Base-by-base conservation (phyloP, 78 protist genomes). In the Speleostelium caveatum region DNA sequence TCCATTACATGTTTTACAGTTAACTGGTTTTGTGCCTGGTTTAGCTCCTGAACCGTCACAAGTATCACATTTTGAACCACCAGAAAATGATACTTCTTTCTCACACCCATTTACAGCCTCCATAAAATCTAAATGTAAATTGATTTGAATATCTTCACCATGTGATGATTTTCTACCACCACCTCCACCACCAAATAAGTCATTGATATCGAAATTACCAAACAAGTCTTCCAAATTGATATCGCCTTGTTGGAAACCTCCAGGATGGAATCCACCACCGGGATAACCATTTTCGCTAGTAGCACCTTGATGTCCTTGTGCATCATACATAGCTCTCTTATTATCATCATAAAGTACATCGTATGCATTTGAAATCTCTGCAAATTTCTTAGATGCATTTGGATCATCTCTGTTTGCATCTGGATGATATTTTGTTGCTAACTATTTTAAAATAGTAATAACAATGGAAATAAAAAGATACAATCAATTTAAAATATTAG, bases 91-190 rank as follows among this genome's bases (percentile, higher is more conserved):
- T 14, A 95, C 61, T 10, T 87, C 87, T 41, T 79, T 83, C 14
- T 63, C 68, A 32, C 53, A 21, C 0, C 96, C 96, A 61, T 91
- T 67, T 26, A 95, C 95, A 2, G 96, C 97, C 35, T 95, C 97
- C 88, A 73, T 49, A 42, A 96, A 96, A 32, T 74, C 59, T 42
- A 93, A 49, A 35, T 62, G 39, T 51, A 86, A 17, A 38, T 45
- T 56, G 19, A 83, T 41, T n/a, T 92, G 76, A 7, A 85, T 68
- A 55, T 95, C 97, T 2, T 63, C 36, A 7, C 92, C 89, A 22
- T 61, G 41, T 36, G 75, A 77, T 30, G 2, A 7, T 41, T 35
- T 33, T 14, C 3, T 24, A n/a, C 87, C 63, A 41, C 93, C 89
- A 62, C 86, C 83, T 28, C 69, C 83, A 4, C 94, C 94, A 7